A percentile compares a stretch with the other conserved stretches of the same genome.
These are phyloP conservation scores for Pachyrhizus erosus DNA, from an alignment of 306 rosid species.

Conservation along the genomic window DNA sequence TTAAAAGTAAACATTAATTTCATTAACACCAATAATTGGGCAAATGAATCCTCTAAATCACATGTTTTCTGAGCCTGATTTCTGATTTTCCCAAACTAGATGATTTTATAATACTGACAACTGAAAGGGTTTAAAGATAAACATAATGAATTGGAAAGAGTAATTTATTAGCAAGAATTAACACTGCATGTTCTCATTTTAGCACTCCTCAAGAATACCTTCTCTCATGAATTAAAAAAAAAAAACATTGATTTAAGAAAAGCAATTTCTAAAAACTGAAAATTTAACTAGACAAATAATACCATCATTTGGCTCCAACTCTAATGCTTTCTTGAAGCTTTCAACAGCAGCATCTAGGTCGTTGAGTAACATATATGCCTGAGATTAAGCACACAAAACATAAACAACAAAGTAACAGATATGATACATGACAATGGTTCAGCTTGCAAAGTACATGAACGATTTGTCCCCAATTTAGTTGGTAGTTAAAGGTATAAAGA, in stretches of 20 bases:
- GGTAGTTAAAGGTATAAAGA: not conserved
- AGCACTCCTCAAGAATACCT: slow-evolving; percentile 26
- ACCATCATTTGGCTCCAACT: slow-evolving; percentile 70
- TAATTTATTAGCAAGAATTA: slow-evolving; percentile 5
- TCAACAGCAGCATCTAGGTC: slow-evolving; percentile 60
- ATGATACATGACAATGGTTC: slow-evolving; percentile 12
- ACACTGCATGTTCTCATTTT: slow-evolving; percentile 1
- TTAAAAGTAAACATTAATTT: not conserved
- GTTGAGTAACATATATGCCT: slow-evolving; percentile 61
- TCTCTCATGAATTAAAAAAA: not conserved
- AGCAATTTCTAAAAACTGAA: not conserved
- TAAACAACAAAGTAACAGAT: slow-evolving; percentile 25
- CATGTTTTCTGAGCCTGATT: too few relatives aligned
- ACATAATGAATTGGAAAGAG: not conserved
- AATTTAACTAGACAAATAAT: slow-evolving; percentile 40
- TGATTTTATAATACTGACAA: not conserved
- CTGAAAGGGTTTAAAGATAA: not conserved
- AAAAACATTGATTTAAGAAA: not conserved
- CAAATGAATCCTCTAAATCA: too few relatives aligned
- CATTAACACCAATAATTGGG: not conserved
- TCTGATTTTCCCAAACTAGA: slow-evolving; percentile 28
- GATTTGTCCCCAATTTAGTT: not conserved
- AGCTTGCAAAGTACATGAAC: slow-evolving; percentile 13
- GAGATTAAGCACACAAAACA: slow-evolving; percentile 29
- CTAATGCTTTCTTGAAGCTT: slow-evolving; percentile 61